phyloP scores from a whole-genome alignment of 129 eudicot genomes.

The Lactuca saligna region DNA sequence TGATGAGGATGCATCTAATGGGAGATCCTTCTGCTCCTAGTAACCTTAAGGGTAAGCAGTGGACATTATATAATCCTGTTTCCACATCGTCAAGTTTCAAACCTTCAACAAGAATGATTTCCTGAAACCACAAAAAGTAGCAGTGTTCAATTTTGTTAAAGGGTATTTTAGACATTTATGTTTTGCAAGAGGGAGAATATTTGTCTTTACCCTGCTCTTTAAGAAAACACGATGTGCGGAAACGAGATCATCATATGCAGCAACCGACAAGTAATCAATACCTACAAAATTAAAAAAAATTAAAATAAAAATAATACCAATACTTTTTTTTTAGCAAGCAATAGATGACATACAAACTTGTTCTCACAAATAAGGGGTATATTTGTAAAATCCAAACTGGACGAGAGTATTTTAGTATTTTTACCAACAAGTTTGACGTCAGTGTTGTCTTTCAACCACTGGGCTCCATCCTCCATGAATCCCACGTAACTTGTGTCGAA shows the following conservation, averaged over 20 bases:
- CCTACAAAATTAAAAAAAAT: conserved; percentile 49
- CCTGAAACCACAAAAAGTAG: conserved; percentile 36
- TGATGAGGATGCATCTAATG: conserved; percentile 75
- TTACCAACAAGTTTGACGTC: conserved; percentile 75
- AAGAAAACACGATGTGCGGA: conserved; percentile 88
- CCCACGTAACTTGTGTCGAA: conserved; percentile 59
- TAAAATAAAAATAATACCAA: no score
- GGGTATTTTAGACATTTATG: background rate
- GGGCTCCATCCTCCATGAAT: conserved; percentile 60
- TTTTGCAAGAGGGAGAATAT: background rate
- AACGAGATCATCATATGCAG: conserved; percentile 54
- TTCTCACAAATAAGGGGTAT: background rate
- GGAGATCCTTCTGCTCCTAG: conserved; percentile 89
- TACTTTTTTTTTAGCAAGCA: background rate
- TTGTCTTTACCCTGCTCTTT: conserved; percentile 25
- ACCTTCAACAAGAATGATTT: conserved; percentile 77
- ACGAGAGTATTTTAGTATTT: background rate
- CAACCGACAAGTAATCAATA: conserved; percentile 85
- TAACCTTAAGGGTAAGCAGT: conserved; percentile 75
- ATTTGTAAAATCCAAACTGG: background rate
- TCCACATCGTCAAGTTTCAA: conserved; percentile 62
- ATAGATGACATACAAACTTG: background rate
- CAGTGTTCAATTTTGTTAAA: background rate
- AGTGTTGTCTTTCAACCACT: conserved; percentile 65
- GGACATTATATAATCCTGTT: conserved; percentile 65